Base-by-base conservation (phyloP, 176 grass and related monocot species). In the Elymus sibiricus region DNA sequence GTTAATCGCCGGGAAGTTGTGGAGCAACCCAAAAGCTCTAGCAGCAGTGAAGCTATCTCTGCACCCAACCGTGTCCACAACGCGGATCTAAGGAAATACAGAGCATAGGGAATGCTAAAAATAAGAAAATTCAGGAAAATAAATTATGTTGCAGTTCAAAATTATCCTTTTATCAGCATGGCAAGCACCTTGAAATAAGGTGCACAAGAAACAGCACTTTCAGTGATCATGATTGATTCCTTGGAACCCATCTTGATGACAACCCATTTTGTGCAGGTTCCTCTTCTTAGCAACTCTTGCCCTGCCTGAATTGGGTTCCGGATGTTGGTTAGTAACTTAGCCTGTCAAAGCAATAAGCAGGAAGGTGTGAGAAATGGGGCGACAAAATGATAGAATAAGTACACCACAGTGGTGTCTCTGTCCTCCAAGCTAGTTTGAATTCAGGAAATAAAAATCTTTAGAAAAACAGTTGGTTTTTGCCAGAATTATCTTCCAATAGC, bases 21-120 rank as follows among this genome's bases (percentile, higher is more conserved):
- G 81, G 42, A 98, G 91, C 79, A 95, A 95, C 4, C 96, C 96
- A 95, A 98, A 79, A 90, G 92, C 93, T 91, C 95, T 85, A 35
- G 96, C 96, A 31, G 96, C 89, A 28, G 95, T 93, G 28, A 95
- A 95, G 85, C 95, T 98, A 83, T 98, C 91, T 44, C 95, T 93
- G 53, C 95, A 98, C 70, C 95, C 95, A 86, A 98, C 95, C 1
- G 93, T 95, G 78, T 98, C 95, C 49, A 95, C 90, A 51, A 98
- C 67, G 10, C 92, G 76, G 61, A 98, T 87, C 93, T 98, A 73
- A 40, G 16, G 61, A 80, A 63, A 81, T 65, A 32, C 8, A 29
- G 28, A 84, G 43, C 32, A 40, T 13, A 53, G 75, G 86, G 35
- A 86, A 51, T 68, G 27, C 37, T 78, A 28, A 64, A 17, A 82